These are phyloP conservation scores for Hygrophorus russula DNA, from an alignment of 768 basidiomycete species.

Conservation along the genomic window DNA sequence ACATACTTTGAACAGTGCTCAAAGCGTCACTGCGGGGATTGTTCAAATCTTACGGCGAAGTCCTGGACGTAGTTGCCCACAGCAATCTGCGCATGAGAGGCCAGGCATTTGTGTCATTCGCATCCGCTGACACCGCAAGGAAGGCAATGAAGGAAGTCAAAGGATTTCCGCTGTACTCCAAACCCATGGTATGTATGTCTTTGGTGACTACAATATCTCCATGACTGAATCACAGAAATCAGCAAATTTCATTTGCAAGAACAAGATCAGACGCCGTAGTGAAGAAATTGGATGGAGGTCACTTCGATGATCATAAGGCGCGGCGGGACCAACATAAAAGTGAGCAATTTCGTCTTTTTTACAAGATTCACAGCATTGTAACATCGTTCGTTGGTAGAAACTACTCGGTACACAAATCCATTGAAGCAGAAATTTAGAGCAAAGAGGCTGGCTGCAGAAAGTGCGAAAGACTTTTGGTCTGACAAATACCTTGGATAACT, in stretches of 20 bases:
- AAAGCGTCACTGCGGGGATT: constrained; percentile 80
- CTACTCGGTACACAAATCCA: constrained; percentile 81
- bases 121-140: constrained; percentile 67
- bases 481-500: constrained; percentile 6
- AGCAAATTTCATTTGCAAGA: constrained; percentile 95
- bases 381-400: constrained; percentile 32
- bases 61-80: constrained; percentile 94
- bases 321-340: constrained; percentile 76
- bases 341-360: constrained; percentile 23
- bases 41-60: constrained; percentile 89
- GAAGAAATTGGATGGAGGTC: constrained; percentile 53
- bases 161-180: constrained; percentile 91
- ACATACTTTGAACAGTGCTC: constrained; percentile 43
- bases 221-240: constrained; percentile 5
- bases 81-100: constrained; percentile 94
- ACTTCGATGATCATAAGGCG: constrained; percentile 67
- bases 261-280: constrained; percentile 88
- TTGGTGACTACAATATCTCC: neutral
- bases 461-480: constrained; percentile 29
- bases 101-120: constrained; percentile 95
- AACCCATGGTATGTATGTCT: constrained; percentile 70
- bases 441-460: constrained; percentile 72
- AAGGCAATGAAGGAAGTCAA: constrained; percentile 89
- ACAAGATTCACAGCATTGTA: neutral
- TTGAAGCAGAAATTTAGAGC: constrained; percentile 76